phyloP scores from a whole-genome alignment of 2,329 filamentous ascomycete species.

The Onygenales sp. region DNA sequence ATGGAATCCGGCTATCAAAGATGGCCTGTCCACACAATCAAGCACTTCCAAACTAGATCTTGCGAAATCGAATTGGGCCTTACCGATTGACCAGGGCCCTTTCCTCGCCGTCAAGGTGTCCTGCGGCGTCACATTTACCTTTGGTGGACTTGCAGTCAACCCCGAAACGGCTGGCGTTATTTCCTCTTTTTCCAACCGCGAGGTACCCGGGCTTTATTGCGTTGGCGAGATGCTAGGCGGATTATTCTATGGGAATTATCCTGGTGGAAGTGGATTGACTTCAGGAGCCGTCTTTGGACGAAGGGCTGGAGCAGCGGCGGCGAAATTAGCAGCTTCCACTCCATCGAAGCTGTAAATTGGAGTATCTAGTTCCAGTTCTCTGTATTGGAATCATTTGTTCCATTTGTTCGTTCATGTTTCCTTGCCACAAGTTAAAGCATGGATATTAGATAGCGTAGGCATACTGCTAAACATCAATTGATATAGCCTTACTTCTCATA shows the following conservation, averaged over 20 bases:
- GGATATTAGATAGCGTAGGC: too few species aligned
- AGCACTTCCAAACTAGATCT: conserved; percentile 33
- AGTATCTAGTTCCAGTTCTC: too few species aligned
- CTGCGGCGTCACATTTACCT: conserved; percentile 60
- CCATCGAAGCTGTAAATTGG: too few species aligned
- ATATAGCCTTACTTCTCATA: too few species aligned
- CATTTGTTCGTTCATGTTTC: too few species aligned
- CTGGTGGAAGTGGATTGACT: conserved; percentile 53
- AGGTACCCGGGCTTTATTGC: conserved; percentile 50
- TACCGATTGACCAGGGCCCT: conserved; percentile 47
- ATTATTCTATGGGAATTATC: conserved; percentile 55
- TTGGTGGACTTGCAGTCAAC: conserved; percentile 52
- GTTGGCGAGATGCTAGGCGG: conserved; percentile 59
- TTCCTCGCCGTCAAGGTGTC: conserved; percentile 56
- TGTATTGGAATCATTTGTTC: too few species aligned
- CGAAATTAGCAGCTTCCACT: background rate
- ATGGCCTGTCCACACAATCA: conserved; percentile 54
- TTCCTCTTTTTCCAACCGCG: conserved; percentile 31
- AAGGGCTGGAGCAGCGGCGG: conserved; percentile 32
- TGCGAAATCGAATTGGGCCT: conserved; percentile 58
- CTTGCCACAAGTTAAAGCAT: too few species aligned
- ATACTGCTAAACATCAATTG: too few species aligned
- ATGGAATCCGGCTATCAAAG: conserved; percentile 53
- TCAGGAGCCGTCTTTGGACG: conserved; percentile 48
- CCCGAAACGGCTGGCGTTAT: conserved; percentile 46